Evolutionary conservation across 2,329 filamentous ascomycete genomes (phyloP), one percentile per base, ranked within the genome.

Genomic region (Xylariaceae sp.): DNA sequence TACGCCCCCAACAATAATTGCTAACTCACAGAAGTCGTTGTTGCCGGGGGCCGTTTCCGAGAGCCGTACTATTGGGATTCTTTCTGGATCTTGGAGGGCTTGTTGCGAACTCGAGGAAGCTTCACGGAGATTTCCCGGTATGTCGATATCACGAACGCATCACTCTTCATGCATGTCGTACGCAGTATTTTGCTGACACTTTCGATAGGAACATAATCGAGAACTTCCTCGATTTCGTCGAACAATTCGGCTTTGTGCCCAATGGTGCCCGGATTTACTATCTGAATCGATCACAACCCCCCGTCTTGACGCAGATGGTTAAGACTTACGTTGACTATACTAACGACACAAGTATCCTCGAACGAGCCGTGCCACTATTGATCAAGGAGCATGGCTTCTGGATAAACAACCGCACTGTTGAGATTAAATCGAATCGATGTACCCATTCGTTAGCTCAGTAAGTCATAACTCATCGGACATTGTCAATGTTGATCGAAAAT

Each of bases 1-100:
- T 39, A 47, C 3, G 7, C 6, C 8, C 12, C 4, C 7, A n/a
- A 30, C 31, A 7, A 32, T 5, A 34, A 6, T 42, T 47, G 9
- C 56, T 59, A 27, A 59, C 41, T 32, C n/a, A 19, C 43, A 6
- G 26, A 48, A 59, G 57, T 88, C 63, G 83, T 88, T n/a, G 78
- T 88, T 12, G 84, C 84, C 3, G 84, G 84, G 9, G 84, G 85
- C n/a, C 81, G 85, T 32, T 88, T 88, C 73, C 76, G 84, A 35
- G 85, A 88, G 68, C 78, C 82, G 1, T 88, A 87, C 65, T 87
- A 87, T 68, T 87, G 84, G 84, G 84, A 87, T 67, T 84, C 81
- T 34, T 87, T 80, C 71, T 86, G 82, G 83, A 85, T 87, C 47
- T 62, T 87, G 46, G 80, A 85, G 69, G 85, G 85, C 29, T 73